Percentiles rank a stretch among this genome's conserved stretches.
These are phyloP conservation scores for Vanrija sp. DNA, from an alignment of 1,284 basidiomycete genomes.

Conservation along the genomic window DNA sequence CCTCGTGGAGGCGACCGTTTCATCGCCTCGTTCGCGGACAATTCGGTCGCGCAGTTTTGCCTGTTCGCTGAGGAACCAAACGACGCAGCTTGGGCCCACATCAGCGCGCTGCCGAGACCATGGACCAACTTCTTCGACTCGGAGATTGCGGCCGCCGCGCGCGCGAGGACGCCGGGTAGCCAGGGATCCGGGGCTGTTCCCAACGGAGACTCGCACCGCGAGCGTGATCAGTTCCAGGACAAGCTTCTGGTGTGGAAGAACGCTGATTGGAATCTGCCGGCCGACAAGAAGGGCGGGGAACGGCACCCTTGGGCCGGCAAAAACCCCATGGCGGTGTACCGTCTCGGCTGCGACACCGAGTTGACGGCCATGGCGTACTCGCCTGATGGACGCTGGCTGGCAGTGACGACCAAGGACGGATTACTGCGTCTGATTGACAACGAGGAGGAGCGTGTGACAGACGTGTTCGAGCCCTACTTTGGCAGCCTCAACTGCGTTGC, in stretches of 20 bases:
- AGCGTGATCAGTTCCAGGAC: conserved; percentile 14
- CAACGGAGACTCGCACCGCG: background rate
- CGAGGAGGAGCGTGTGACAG: conserved; percentile 76
- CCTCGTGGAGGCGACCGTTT: conserved; percentile 79
- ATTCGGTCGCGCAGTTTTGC: conserved; percentile 41
- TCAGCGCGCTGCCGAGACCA: conserved; percentile 26
- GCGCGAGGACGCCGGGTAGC: background rate
- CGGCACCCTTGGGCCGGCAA: conserved; percentile 43
- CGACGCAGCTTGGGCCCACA: conserved; percentile 16
- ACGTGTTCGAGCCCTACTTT: conserved; percentile 89
- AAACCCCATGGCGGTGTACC: conserved; percentile 47
- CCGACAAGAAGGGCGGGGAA: conserved; percentile 30
- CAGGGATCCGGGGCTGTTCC: background rate
- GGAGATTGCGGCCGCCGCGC: conserved; percentile 1
- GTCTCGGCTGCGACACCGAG: conserved; percentile 51
- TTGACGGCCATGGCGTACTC: conserved; percentile 88
- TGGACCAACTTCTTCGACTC: conserved; percentile 35
- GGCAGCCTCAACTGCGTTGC: conserved; percentile 75
- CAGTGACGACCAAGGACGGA: conserved; percentile 82
- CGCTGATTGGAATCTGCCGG: conserved; percentile 38
- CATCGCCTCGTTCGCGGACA: conserved; percentile 81
- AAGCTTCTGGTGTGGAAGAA: conserved; percentile 47
- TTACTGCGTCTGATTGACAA: conserved; percentile 82
- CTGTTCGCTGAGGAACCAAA: conserved; percentile 43
- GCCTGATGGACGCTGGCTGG: conserved; percentile 80